These are phyloP conservation scores for Scedosporium boydii DNA, from an alignment of 2,329 filamentous ascomycete genomes.

Conservation along the genomic window DNA sequence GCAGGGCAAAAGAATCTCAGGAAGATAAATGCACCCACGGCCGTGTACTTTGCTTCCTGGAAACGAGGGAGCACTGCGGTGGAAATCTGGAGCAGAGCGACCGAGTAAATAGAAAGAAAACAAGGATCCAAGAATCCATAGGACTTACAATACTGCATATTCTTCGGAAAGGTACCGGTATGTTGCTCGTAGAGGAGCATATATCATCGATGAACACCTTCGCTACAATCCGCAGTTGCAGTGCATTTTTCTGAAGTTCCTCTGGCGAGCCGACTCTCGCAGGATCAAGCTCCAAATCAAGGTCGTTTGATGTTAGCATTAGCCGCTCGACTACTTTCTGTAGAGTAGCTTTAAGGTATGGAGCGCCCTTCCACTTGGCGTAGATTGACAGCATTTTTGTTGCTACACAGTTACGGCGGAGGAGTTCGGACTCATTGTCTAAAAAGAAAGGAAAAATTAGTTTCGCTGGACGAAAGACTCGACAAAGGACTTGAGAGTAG, in stretches of 20 bases:
- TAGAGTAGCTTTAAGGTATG: constrained; percentile 54
- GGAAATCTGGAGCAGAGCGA: constrained; percentile 36
- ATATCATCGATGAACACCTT: constrained; percentile 66
- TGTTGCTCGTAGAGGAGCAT: constrained; percentile 49
- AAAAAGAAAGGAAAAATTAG: not conserved
- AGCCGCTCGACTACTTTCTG: constrained; percentile 58
- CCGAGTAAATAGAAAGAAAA: constrained; percentile 9
- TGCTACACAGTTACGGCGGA: constrained; percentile 60
- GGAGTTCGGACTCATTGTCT: constrained; percentile 59
- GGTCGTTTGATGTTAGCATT: constrained; percentile 56
- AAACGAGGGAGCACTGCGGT: constrained; percentile 54
- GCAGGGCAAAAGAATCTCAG: constrained; percentile 64
- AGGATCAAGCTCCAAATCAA: constrained; percentile 60
- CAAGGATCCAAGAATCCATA: not conserved
- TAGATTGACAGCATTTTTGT: constrained; percentile 65
- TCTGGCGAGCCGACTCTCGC: constrained; percentile 49
- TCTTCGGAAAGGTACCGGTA: constrained; percentile 54
- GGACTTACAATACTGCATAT: constrained; percentile 55
- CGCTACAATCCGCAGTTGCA: constrained; percentile 56
- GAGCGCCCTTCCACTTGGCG: constrained; percentile 59
- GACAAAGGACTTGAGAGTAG: not conserved
- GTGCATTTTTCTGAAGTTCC: constrained; percentile 55
- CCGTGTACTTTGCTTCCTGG: constrained; percentile 61
- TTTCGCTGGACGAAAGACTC: constrained; percentile 1
- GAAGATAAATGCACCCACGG: constrained; percentile 63